Base-by-base conservation (phyloP, 768 basidiomycete species). In the Naematelia encephala region DNA sequence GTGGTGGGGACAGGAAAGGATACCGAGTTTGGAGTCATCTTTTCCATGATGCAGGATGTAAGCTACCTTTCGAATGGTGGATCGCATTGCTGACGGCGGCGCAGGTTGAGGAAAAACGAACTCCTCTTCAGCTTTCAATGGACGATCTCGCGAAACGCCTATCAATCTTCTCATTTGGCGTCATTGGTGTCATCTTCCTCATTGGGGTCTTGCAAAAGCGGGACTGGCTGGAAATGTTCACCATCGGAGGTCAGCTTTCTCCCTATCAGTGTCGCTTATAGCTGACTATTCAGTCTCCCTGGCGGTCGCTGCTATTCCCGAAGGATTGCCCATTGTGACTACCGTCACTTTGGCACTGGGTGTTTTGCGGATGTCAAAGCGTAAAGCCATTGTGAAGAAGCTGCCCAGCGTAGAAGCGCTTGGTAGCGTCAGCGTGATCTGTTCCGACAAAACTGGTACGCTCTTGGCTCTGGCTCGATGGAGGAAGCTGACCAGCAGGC, bases 1-100 rank as follows among this genome's bases (percentile, higher is more conserved):
- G 91, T 94, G 4, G 88, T 98, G 46, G 90, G 84, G 0, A 90
- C 84, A 0, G 88, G 94, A 1, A 82, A 84, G 12, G 84, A 88
- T 62, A 94, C 91, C 0, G 93, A 98, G 72, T 94, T 98, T 77
- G 93, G 93, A 23, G 86, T 94, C 56, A 90, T 98, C 61, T 98
- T 98, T 74, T 86, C 88, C 13, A 94, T 96, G 91, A 91, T 98
- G 90, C 91, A 96, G 77, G 91, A 96, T 73, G 91, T 91, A 62
- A 57, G 80, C 78, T 4, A 1, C 22, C 14, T 16, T n/a, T 52
- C 46, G 25, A 51, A 8, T 39, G 12, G 19, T 23, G 8, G 28
- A 12, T 21, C 54, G 25, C 28, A n/a, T 30, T 1, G 19, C 30
- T 58, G 57, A 48, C 14, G n/a, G n/a, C n/a, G 34, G 16, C 52